A percentile compares a stretch with the other conserved stretches of the same genome.
These are phyloP conservation scores for Fusarium torulosum DNA, from an alignment of 2,329 filamentous ascomycete species.

Conservation along the genomic window DNA sequence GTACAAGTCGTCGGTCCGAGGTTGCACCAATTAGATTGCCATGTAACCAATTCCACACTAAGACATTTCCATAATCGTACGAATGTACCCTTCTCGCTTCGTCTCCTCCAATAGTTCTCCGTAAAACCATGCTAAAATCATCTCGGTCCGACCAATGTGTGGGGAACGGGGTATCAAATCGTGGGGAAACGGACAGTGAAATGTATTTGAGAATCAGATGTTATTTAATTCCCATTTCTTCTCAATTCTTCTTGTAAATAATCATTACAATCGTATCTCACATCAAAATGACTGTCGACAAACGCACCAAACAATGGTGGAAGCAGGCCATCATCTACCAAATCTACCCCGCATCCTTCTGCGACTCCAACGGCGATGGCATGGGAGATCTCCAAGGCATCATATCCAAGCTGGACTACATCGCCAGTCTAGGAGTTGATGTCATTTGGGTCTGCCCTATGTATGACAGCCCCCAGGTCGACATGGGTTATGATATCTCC, in stretches of 20 bases:
- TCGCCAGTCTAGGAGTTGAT: conserved; percentile 38
- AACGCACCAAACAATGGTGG: conserved; percentile 60
- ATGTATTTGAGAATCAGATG: neutral
- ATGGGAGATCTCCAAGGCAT: conserved; percentile 67
- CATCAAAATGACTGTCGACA: conserved; percentile 40
- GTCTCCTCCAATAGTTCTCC: neutral
- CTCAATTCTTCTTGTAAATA: no score
- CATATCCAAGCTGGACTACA: conserved; percentile 65
- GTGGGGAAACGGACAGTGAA: conserved; percentile 6
- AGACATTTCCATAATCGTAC: neutral
- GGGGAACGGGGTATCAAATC: neutral
- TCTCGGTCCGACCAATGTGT: conserved; percentile 34
- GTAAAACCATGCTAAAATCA: neutral
- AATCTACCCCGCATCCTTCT: conserved; percentile 69
- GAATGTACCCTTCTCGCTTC: neutral
- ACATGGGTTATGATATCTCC: conserved; percentile 47
- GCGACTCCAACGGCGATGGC: conserved; percentile 66
- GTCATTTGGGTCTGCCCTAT: conserved; percentile 47
- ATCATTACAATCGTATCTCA: neutral
- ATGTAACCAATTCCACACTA: no score
- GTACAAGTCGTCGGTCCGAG: conserved; percentile 34
- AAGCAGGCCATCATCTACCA: conserved; percentile 68
- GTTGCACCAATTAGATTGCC: neutral
- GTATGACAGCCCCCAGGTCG: conserved; percentile 46
- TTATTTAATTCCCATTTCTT: conserved; percentile 1